Evolutionary conservation across 75 land plant species (phyloP).

Genomic region (Pinus tabuliformis): DNA sequence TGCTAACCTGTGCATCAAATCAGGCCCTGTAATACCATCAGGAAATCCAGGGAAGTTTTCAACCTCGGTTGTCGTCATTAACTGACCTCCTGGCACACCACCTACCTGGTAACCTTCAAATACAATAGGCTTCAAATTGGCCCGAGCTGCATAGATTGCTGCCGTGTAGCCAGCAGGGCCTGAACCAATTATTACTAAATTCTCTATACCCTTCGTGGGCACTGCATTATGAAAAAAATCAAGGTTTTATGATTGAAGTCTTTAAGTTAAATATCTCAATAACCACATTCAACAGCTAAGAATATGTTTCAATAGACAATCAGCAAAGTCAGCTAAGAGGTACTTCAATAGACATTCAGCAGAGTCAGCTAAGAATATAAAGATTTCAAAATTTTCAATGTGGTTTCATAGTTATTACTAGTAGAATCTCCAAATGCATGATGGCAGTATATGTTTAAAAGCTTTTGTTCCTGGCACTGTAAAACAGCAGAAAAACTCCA

Average conservation of each 20-base stretch:
- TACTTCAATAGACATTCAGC: too few relatives aligned
- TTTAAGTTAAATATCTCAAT: neutral
- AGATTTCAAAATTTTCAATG: too few relatives aligned
- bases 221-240: slow-evolving; percentile 29
- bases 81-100: slow-evolving; percentile 96
- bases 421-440: too few relatives aligned
- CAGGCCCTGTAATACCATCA: slow-evolving; percentile 95
- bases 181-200: slow-evolving; percentile 91
- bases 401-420: too few relatives aligned
- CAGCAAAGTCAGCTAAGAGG: too few relatives aligned
- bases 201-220: slow-evolving; percentile 57
- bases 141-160: slow-evolving; percentile 96
- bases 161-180: slow-evolving; percentile 99
- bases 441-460: too few relatives aligned
- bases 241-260: neutral
- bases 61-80: slow-evolving; percentile 98
- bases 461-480: too few relatives aligned
- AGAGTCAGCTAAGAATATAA: too few relatives aligned
- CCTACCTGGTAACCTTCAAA: slow-evolving; percentile 95
- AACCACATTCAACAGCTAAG: neutral
- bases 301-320: too few relatives aligned
- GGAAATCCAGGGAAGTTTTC: slow-evolving; percentile 99
- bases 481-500: too few relatives aligned
- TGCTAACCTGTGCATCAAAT: slow-evolving; percentile 87
- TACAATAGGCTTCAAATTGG: slow-evolving; percentile 91